These are phyloP conservation scores for Edaphochlamys debaryana DNA, from an alignment of 139 green algal species.

Conservation along the genomic window DNA sequence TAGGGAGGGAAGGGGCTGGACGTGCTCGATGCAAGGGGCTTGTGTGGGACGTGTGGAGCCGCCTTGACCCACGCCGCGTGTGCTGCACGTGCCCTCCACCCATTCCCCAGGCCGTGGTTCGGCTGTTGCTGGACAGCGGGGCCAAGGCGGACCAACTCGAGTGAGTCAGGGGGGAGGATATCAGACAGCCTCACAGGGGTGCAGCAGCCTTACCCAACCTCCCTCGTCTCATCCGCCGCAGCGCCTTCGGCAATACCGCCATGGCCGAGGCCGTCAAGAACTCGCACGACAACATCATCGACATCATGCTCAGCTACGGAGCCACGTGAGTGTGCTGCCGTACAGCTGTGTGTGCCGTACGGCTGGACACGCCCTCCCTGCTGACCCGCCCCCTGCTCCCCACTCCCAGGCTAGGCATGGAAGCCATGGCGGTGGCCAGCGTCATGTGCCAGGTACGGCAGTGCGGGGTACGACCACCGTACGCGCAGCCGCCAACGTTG, in stretches of 20 bases:
- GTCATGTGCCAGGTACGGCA: conserved; percentile 38
- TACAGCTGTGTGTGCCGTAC: no score
- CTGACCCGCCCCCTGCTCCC: no score
- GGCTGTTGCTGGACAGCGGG: conserved; percentile 63
- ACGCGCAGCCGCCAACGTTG: no score
- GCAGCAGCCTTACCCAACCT: no score
- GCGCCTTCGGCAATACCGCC: conserved; percentile 39
- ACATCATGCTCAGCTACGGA: conserved; percentile 30
- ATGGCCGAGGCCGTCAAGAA: conserved; percentile 42
- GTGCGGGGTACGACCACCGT: no score
- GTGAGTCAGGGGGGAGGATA: background rate
- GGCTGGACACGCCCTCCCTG: no score
- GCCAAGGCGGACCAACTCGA: conserved; percentile 46
- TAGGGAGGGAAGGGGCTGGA: no score
- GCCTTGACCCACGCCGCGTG: no score
- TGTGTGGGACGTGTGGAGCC: no score
- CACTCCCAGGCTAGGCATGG: conserved; percentile 28
- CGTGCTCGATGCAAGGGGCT: no score
- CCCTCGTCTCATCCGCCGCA: background rate
- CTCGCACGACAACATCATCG: conserved; percentile 36
- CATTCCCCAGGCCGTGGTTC: background rate
- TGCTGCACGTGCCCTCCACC: no score
- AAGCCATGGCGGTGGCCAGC: conserved; percentile 14
- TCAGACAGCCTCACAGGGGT: no score
- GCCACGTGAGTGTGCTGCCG: conserved; percentile 40